These are phyloP conservation scores for Pleodorina starrii DNA, from an alignment of 139 green algal species.

Conservation along the genomic window DNA sequence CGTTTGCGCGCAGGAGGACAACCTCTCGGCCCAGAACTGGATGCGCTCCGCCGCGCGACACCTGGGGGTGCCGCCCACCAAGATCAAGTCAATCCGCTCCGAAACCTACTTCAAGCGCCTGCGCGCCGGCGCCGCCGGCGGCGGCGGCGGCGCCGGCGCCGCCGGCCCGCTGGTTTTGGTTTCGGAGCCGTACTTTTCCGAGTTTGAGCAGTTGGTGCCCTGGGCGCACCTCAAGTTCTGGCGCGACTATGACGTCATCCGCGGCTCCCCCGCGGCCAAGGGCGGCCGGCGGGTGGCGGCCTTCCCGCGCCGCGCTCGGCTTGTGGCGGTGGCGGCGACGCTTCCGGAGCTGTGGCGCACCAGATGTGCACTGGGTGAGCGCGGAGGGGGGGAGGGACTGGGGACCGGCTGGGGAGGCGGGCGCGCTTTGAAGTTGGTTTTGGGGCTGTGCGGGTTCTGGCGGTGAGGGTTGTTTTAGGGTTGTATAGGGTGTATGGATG, in stretches of 20 bases:
- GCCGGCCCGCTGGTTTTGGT: conserved; percentile 51
- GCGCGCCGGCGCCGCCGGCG: neutral
- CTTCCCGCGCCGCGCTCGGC: conserved; percentile 17
- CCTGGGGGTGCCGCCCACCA: neutral
- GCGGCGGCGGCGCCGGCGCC: neutral
- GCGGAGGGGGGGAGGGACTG: neutral
- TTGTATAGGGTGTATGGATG: no score
- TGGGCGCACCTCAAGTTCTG: conserved; percentile 57
- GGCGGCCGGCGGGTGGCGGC: conserved; percentile 16
- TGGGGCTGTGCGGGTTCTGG: no score
- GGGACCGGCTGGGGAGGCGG: neutral
- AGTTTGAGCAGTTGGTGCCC: conserved; percentile 53
- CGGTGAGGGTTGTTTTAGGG: no score
- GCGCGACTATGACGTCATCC: conserved; percentile 34
- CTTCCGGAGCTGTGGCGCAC: conserved; percentile 60
- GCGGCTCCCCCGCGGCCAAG: neutral
- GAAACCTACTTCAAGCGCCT: conserved; percentile 46
- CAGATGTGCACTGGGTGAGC: conserved; percentile 27
- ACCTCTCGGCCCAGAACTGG: conserved; percentile 4
- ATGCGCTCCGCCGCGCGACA: neutral
- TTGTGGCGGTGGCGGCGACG: conserved; percentile 54
- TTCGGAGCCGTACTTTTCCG: conserved; percentile 45
- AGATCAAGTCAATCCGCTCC: conserved; percentile 7
- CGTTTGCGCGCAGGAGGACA: conserved; percentile 9
- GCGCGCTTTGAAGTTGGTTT: neutral